phyloP scores from a whole-genome alignment of 2,329 filamentous ascomycete genomes.

The Nannizziopsis barbatae region DNA sequence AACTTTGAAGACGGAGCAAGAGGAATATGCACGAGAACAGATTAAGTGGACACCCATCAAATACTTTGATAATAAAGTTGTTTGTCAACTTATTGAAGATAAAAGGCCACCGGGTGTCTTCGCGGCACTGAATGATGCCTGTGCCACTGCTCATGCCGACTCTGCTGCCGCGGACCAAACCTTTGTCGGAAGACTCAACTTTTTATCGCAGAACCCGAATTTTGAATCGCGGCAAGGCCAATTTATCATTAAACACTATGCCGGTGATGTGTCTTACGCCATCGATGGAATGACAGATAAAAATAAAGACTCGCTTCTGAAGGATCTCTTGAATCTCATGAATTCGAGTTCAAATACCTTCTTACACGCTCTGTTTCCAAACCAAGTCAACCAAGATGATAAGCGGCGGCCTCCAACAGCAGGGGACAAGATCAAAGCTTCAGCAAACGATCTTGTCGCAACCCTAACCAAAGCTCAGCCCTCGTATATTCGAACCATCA shows the following conservation, averaged over 20 bases:
- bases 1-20: slow-evolving; percentile 91
- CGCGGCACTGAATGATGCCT: slow-evolving; percentile 92
- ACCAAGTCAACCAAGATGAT: slow-evolving; percentile 92
- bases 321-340: slow-evolving; percentile 82
- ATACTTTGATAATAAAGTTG: slow-evolving; percentile 99
- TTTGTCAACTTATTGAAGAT: slow-evolving; percentile 93
- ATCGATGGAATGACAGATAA: slow-evolving; percentile 98
- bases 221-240: slow-evolving; percentile 85
- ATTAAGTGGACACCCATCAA: slow-evolving; percentile 99
- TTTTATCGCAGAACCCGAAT: slow-evolving; percentile 75
- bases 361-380: slow-evolving; percentile 76
- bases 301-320: slow-evolving; percentile 95
- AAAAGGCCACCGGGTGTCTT: slow-evolving; percentile 83
- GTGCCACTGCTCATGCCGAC: slow-evolving; percentile 95
- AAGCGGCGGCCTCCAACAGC: slow-evolving; percentile 86
- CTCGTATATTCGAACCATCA: slow-evolving; percentile 97
- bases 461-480: slow-evolving; percentile 96
- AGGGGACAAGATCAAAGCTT: slow-evolving; percentile 89
- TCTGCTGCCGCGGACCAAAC: slow-evolving; percentile 88
- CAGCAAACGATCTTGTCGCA: slow-evolving; percentile 86
- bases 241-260: slow-evolving; percentile 98
- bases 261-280: slow-evolving; percentile 88
- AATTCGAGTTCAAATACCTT: slow-evolving; percentile 75
- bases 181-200: slow-evolving; percentile 86
- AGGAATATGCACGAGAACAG: slow-evolving; percentile 90